Base-by-base conservation (phyloP, 2,329 filamentous ascomycete genomes). In the Chaetomiaceae sp. region DNA sequence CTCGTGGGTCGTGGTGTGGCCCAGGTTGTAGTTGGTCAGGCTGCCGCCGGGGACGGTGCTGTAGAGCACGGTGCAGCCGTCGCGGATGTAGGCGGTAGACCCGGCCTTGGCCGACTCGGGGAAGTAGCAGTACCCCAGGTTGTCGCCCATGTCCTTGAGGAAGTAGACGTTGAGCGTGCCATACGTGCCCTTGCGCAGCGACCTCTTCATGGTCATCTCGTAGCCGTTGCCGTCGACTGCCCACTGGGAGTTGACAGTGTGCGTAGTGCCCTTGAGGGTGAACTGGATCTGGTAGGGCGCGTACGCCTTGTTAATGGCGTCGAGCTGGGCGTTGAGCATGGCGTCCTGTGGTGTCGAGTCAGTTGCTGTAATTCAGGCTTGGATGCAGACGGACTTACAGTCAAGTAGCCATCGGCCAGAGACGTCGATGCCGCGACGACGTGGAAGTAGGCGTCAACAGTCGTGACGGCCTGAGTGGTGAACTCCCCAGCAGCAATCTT, bases 91-190 rank as follows among this genome's bases (percentile, higher is more conserved):
- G 33, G 53, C 46, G 34, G 58, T 57, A 25, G 67, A 66, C 37
- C 67, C 66, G 13, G 57, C 27, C 14, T 60, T 55, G 41, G 63
- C 40, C 12, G 47, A 13, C 46, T 65, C 65, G 19, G 73, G 73
- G 66, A 73, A 74, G 65, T 73, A 73, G 66, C 70, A 74, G 65
- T 74, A 73, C 12, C 73, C 72, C 8, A 75, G 65, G 41, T 68
- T 62, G 44, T 62, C 63, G 44, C 62, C 65, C 39, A 74, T 61
- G 40, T 60, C 54, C 17, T 61, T 60, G 45, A 71, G 63, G 63
- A 74, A 73, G 68, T 76, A 76, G 38, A 76, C 37, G 66, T 77
- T 77, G 47, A 77, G 68, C 54, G 70, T 63, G 10, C 60, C 47
- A 60, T 72, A 72, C 41, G 57, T 64, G 50, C 70, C 70, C 62